Conservation (phyloP, 495 filamentous ascomycete genomes). For the Rhypophila decipiens region DNA sequence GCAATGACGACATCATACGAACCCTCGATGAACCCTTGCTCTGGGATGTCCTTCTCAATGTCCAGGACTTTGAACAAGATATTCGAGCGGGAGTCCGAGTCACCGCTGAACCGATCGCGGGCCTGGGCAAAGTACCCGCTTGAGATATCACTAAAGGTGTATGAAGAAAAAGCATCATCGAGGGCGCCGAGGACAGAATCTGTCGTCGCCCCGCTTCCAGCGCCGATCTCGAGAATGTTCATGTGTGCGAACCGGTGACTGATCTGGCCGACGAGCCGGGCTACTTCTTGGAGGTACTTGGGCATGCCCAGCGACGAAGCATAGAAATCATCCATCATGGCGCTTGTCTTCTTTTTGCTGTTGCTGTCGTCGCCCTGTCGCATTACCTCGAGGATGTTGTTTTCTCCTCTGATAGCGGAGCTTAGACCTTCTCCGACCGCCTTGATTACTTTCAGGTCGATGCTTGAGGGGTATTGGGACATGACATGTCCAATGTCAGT, state of each 20-base stretch:
- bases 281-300: conserved; percentile 19
- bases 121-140: conserved; percentile 46
- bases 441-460: no score
- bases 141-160: conserved; percentile 49
- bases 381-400: no score
- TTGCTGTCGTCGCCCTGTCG: no score
- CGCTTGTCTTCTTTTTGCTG: no score
- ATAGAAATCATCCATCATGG: conserved; percentile 29
- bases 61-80: conserved; percentile 45
- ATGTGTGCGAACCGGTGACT: conserved; percentile 33
- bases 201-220: conserved; percentile 46
- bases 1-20: conserved; percentile 48
- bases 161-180: conserved; percentile 25
- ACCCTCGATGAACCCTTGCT: conserved; percentile 37
- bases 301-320: conserved; percentile 25
- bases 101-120: conserved; percentile 17
- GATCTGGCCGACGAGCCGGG: conserved; percentile 16
- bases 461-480: no score
- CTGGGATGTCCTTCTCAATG: conserved; percentile 27
- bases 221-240: conserved; percentile 47
- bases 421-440: no score
- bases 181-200: conserved; percentile 26
- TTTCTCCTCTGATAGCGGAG: no score
- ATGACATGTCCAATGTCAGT: no score
- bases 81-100: conserved; percentile 18